A percentile compares a stretch with the other conserved stretches of the same genome.
Conservation (phyloP, 495 filamentous ascomycete genomes). For the Letharia columbiana region DNA sequence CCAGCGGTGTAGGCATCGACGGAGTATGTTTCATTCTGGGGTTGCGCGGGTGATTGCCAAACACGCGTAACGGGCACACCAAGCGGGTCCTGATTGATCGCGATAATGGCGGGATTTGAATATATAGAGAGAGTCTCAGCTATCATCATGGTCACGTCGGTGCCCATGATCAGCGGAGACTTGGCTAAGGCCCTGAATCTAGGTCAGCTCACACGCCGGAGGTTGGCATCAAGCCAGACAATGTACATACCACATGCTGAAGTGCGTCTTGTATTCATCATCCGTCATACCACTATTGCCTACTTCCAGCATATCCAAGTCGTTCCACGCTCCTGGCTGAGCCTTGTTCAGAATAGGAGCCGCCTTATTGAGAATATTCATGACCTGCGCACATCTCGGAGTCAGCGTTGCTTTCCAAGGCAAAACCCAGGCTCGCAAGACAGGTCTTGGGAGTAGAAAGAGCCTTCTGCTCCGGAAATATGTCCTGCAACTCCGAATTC, state of each 20-base stretch:
- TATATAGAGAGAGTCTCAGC: conserved; percentile 31
- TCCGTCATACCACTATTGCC: conserved; percentile 50
- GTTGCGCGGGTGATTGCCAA: conserved; percentile 32
- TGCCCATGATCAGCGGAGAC: conserved; percentile 29
- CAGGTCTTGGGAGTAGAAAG: too few relatives aligned
- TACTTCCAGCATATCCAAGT: conserved; percentile 53
- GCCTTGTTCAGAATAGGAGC: conserved; percentile 31
- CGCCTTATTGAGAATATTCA: conserved; percentile 46
- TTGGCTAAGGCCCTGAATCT: conserved; percentile 27
- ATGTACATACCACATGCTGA: conserved; percentile 29
- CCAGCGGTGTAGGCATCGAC: conserved; percentile 29
- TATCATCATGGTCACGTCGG: conserved; percentile 29
- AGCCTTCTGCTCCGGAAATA: too few relatives aligned
- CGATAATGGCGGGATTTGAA: conserved; percentile 39
- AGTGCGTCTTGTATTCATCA: conserved; percentile 32
- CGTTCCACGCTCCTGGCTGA: conserved; percentile 33
- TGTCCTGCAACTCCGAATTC: too few relatives aligned
- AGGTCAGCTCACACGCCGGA: neutral
- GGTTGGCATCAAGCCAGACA: neutral
- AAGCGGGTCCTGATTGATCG: conserved; percentile 39
- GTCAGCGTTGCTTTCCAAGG: too few relatives aligned
- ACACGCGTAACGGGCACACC: conserved; percentile 32
- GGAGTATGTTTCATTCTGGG: conserved; percentile 26
- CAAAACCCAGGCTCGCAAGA: too few relatives aligned
- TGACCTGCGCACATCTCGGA: conserved; percentile 16